These are phyloP conservation scores for Paramecium sexaurelia DNA, from an alignment of 73 alveolate species.

Conservation along the genomic window DNA sequence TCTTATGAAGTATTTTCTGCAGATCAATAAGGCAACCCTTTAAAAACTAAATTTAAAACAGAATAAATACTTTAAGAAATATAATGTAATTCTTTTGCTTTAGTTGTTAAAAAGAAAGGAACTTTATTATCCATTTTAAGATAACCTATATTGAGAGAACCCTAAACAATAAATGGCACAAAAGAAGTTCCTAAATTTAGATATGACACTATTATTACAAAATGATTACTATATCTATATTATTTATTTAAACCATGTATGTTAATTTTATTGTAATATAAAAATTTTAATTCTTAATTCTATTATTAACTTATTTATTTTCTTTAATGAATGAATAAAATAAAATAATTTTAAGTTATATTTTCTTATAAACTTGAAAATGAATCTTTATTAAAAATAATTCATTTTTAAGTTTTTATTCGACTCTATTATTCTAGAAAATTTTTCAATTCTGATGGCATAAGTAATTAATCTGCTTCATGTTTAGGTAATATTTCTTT, in stretches of 20 bases:
- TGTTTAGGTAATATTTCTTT: not conserved
- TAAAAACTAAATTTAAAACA: not conserved
- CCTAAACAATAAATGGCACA: not conserved
- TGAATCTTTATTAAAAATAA: too few species aligned
- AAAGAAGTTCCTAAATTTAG: not conserved
- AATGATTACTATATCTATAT: not conserved
- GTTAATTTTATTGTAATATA: not conserved
- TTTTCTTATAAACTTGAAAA: too few species aligned
- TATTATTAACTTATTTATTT: not conserved
- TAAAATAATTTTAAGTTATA: not conserved
- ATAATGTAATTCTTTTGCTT: not conserved
- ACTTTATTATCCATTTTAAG: not conserved
- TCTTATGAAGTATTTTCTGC: not conserved
- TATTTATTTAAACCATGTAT: not conserved
- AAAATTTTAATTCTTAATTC: not conserved
- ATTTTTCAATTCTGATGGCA: not conserved
- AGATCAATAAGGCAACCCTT: not conserved
- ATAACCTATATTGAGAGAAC: not conserved
- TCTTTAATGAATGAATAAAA: not conserved
- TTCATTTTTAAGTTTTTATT: not conserved
- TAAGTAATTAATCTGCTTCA: not conserved
- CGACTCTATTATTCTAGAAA: not conserved
- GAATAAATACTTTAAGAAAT: not conserved
- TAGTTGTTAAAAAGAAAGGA: not conserved
- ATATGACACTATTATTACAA: not conserved